A percentile compares a stretch with the other conserved stretches of the same genome.
Evolutionary conservation across 78 protist species (phyloP).

Genomic region (Paratrimastix pyriformis): DNA sequence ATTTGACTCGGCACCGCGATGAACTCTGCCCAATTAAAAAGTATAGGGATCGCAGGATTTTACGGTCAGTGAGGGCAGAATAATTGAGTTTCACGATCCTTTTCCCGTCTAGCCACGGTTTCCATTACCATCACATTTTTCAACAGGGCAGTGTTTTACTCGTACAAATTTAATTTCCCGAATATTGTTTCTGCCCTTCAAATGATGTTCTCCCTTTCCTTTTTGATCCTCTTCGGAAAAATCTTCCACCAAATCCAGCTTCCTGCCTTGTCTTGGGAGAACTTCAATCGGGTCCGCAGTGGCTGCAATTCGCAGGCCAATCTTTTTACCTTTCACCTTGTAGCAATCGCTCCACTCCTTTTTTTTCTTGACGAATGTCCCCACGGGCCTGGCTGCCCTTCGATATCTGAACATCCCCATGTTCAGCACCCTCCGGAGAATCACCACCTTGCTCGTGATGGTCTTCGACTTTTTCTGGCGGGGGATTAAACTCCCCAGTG

Average conservation of each 20-base stretch:
- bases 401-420: slow-evolving; percentile 15
- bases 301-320: not conserved
- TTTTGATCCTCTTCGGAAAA: not conserved
- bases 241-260: not conserved
- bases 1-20: no score
- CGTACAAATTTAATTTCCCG: not conserved
- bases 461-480: no score
- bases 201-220: not conserved
- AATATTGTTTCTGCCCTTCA: not conserved
- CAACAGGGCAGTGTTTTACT: slow-evolving; percentile 23
- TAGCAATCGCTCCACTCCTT: not conserved
- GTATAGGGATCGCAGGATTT: not conserved
- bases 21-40: no score
- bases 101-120: not conserved
- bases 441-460: slow-evolving; percentile 15
- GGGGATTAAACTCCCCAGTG: no score
- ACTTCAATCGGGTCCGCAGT: not conserved
- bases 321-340: not conserved
- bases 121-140: slow-evolving; percentile 20
- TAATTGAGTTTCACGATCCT: not conserved
- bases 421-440: slow-evolving; percentile 13
- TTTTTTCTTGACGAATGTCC: not conserved
- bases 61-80: not conserved
- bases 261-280: not conserved
- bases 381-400: slow-evolving; percentile 11